phyloP scores from a whole-genome alignment of 2,329 filamentous ascomycete genomes.

The Lachnellula arida region DNA sequence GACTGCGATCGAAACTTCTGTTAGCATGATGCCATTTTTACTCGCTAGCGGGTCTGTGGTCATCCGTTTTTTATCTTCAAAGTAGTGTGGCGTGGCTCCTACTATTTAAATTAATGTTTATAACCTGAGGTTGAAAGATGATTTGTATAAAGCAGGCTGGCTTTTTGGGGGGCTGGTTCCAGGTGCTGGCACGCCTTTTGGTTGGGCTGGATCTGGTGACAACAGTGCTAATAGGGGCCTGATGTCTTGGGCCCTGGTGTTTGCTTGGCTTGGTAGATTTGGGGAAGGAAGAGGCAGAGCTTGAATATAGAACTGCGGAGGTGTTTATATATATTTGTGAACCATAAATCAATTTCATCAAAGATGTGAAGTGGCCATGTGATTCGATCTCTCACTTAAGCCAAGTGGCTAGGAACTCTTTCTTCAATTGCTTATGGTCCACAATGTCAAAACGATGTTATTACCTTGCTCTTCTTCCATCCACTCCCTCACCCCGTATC shows the following conservation, averaged over 20 bases:
- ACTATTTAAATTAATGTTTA: conserved; percentile 25
- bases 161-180: conserved; percentile 1
- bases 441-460: too few species aligned
- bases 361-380: too few species aligned
- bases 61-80: not conserved
- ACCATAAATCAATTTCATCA: not conserved
- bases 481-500: too few species aligned
- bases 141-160: conserved; percentile 8
- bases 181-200: not conserved
- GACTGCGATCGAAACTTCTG: not conserved
- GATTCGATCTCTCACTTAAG: too few species aligned
- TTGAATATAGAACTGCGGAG: conserved; percentile 6
- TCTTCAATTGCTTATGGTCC: too few species aligned
- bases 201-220: not conserved
- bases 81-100: conserved; percentile 7
- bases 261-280: not conserved
- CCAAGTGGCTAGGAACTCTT: too few species aligned
- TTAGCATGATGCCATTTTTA: not conserved
- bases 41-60: not conserved
- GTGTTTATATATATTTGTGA: conserved; percentile 5
- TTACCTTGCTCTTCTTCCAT: too few species aligned
- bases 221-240: not conserved
- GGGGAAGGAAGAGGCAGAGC: not conserved
- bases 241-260: not conserved
- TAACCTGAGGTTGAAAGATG: conserved; percentile 7